These are phyloP conservation scores for Logfia minima DNA, from an alignment of 129 eudicot genomes.

Conservation along the genomic window DNA sequence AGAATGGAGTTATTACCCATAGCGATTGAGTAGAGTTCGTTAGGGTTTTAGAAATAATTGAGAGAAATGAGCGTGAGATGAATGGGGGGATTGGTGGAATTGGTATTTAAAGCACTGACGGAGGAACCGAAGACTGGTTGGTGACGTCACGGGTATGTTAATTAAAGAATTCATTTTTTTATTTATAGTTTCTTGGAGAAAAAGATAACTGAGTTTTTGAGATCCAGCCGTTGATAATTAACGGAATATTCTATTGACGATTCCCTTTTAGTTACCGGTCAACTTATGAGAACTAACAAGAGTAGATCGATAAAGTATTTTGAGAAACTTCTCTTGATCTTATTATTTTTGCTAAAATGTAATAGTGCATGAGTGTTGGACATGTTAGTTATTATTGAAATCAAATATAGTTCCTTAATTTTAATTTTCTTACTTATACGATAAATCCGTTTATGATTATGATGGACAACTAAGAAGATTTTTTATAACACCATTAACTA, in stretches of 20 bases:
- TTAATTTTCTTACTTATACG: too few species aligned
- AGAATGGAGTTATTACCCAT: slow-evolving; percentile 35
- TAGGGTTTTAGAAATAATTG: slow-evolving; percentile 20
- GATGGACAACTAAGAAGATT: too few species aligned
- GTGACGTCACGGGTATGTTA: slow-evolving; percentile 19
- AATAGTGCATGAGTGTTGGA: neutral
- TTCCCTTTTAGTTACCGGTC: neutral
- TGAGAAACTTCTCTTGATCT: neutral
- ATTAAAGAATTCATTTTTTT: neutral
- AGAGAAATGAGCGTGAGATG: slow-evolving; percentile 17
- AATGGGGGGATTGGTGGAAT: slow-evolving; percentile 9
- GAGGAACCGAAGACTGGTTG: slow-evolving; percentile 26
- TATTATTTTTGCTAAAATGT: too few species aligned
- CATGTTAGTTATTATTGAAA: too few species aligned
- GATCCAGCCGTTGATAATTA: neutral
- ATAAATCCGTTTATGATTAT: too few species aligned
- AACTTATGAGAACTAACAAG: neutral
- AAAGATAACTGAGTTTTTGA: slow-evolving; percentile 36
- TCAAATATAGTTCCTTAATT: too few species aligned
- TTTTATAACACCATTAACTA: too few species aligned
- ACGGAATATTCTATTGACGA: neutral
- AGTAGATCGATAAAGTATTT: neutral
- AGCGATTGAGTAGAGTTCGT: slow-evolving; percentile 22
- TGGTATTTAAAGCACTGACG: slow-evolving; percentile 29
- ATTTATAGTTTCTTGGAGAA: slow-evolving; percentile 33